Conservation (phyloP, 2,329 filamentous ascomycete species). For the Phaeosphaeriaceae sp. region DNA sequence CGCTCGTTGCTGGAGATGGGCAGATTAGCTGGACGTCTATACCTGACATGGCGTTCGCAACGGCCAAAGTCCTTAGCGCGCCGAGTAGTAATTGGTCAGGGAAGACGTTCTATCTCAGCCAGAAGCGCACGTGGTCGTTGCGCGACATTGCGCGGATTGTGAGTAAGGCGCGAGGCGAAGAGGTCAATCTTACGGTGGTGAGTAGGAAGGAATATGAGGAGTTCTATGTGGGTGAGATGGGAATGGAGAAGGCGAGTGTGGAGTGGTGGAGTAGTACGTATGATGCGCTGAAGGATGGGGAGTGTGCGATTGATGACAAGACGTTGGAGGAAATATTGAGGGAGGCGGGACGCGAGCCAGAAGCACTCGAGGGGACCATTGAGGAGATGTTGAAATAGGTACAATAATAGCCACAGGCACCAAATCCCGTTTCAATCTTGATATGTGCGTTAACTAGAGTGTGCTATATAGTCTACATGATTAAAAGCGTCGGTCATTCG, state of each 20-base stretch:
- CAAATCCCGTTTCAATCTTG: too few species aligned
- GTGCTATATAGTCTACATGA: too few species aligned
- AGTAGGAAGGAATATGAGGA: constrained; percentile 50
- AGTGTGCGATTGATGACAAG: constrained; percentile 52
- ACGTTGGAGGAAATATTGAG: constrained; percentile 50
- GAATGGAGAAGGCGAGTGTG: constrained; percentile 46
- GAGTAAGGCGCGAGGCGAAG: constrained; percentile 28
- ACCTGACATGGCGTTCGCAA: constrained; percentile 52
- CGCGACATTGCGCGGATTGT: constrained; percentile 42
- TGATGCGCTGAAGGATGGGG: constrained; percentile 51
- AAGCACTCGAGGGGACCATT: constrained; percentile 49
- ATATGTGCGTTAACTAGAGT: too few species aligned
- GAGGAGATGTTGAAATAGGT: constrained; percentile 46
- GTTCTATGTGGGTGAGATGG: constrained; percentile 46
- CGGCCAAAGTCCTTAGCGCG: constrained; percentile 48
- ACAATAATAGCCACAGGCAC: too few species aligned
- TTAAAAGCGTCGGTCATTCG: too few species aligned
- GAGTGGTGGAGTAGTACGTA: constrained; percentile 58
- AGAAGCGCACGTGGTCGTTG: constrained; percentile 34
- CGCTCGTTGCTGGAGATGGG: constrained; percentile 52
- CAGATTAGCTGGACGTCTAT: constrained; percentile 55
- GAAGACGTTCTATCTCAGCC: constrained; percentile 50
- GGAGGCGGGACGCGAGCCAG: constrained; percentile 44
- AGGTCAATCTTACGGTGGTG: constrained; percentile 48
- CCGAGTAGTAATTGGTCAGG: constrained; percentile 40